Percentiles rank a stretch among this genome's conserved stretches.
Evolutionary conservation across 1,284 basidiomycete species (phyloP).

Genomic region (Irpex sp.): DNA sequence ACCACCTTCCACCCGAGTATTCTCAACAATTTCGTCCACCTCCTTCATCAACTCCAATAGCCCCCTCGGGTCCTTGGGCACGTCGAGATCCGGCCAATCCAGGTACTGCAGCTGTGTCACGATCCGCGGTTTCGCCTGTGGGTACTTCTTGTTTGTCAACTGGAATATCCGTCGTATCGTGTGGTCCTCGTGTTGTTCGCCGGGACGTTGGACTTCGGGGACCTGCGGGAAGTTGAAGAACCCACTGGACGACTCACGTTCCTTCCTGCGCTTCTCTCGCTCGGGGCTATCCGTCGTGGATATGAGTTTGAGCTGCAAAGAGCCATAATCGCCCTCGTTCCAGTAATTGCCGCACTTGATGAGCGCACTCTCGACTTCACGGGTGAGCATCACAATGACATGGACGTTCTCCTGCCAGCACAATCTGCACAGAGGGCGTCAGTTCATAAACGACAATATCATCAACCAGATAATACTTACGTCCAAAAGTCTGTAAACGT

Average conservation of each 20-base stretch:
- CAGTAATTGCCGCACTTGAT: constrained; percentile 94
- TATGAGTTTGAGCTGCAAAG: constrained; percentile 59
- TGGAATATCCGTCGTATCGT: constrained; percentile 69
- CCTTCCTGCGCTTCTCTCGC: constrained; percentile 21
- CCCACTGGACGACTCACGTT: constrained; percentile 28
- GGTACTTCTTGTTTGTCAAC: constrained; percentile 56
- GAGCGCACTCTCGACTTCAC: constrained; percentile 83
- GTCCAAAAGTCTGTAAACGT: constrained; percentile 96
- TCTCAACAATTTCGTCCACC: constrained; percentile 55
- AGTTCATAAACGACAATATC: not conserved
- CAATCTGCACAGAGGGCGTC: constrained; percentile 38
- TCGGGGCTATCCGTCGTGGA: constrained; percentile 41
- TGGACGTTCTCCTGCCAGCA: constrained; percentile 79
- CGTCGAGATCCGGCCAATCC: constrained; percentile 92
- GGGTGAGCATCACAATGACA: constrained; percentile 87
- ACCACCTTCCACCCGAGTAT: constrained; percentile 38
- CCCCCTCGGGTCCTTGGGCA: constrained; percentile 75
- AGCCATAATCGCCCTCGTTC: constrained; percentile 68
- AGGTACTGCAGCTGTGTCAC: constrained; percentile 85
- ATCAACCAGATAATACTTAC: constrained; percentile 45
- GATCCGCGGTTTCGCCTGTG: constrained; percentile 50
- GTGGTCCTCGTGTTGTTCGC: constrained; percentile 16
- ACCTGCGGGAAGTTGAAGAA: constrained; percentile 21
- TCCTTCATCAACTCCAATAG: constrained; percentile 66
- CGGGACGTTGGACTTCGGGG: not conserved